These are phyloP conservation scores for Centaurea solstitialis DNA, from an alignment of 129 eudicot species.

Conservation along the genomic window DNA sequence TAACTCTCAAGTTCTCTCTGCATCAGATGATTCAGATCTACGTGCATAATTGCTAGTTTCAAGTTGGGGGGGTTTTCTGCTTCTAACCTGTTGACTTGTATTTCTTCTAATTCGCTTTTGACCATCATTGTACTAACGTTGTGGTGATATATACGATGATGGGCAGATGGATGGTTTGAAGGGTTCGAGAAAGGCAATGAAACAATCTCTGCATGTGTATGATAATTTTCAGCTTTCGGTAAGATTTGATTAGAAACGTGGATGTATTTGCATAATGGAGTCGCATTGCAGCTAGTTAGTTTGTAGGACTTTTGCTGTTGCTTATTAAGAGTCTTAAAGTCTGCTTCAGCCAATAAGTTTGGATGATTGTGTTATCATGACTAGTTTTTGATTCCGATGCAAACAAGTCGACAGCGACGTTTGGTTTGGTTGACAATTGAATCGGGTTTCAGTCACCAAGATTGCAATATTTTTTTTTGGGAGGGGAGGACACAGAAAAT, in stretches of 20 bases:
- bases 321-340: no score
- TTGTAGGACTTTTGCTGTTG: not conserved
- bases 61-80: no score
- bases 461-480: no score
- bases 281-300: not conserved
- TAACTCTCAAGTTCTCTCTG: not conserved
- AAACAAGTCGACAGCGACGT: not conserved
- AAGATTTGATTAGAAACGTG: constrained; percentile 6
- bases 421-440: not conserved
- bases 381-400: not conserved
- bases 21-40: not conserved
- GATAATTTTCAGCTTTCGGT: constrained; percentile 2
- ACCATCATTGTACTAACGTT: not conserved
- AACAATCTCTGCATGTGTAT: not conserved
- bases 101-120: not conserved
- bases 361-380: not conserved
- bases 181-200: not conserved
- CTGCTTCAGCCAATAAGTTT: no score
- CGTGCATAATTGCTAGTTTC: not conserved
- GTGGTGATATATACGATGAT: not conserved
- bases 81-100: not conserved
- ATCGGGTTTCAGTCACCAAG: not conserved
- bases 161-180: not conserved
- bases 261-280: not conserved
- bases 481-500: not conserved